phyloP scores from a whole-genome alignment of 441 rosid species.

The Heliophila coronopifolia region DNA sequence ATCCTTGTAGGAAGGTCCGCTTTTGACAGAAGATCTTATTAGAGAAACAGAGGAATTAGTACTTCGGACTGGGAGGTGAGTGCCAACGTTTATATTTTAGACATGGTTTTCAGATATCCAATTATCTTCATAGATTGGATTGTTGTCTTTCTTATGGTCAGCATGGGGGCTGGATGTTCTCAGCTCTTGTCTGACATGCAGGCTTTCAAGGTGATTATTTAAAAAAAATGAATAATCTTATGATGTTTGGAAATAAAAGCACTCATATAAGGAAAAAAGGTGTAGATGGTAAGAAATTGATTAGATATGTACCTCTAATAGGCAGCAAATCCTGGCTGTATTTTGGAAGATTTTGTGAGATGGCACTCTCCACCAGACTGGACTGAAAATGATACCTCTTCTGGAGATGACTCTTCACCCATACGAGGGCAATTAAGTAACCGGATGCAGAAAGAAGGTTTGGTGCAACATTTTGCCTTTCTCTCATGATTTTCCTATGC shows the following conservation, averaged over 20 bases:
- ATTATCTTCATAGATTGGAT: conserved; percentile 23
- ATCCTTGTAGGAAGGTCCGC: conserved; percentile 67
- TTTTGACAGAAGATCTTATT: conserved; percentile 92
- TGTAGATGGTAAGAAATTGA: conserved; percentile 11
- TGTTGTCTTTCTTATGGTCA: conserved; percentile 38
- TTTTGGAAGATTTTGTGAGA: conserved; percentile 94
- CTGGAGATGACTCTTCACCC: conserved; percentile 44
- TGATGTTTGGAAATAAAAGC: conserved; percentile 3
- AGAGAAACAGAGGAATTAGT: conserved; percentile 92
- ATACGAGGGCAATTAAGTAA: conserved; percentile 76
- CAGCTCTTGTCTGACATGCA: conserved; percentile 99
- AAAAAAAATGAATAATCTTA: conserved; percentile 1
- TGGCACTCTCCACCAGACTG: conserved; percentile 99
- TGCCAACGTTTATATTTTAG: no score
- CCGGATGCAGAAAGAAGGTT: conserved; percentile 97
- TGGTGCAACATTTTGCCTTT: conserved; percentile 27
- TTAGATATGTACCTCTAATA: conserved; percentile 20
- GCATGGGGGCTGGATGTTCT: conserved; percentile 99
- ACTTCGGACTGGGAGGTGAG: conserved; percentile 91
- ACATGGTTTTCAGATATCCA: conserved; percentile 20
- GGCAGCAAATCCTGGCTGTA: conserved; percentile 99
- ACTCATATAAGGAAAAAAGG: background rate
- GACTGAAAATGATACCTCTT: conserved; percentile 51
- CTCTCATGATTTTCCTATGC: no score
- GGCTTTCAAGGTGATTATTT: conserved; percentile 76